Base-by-base conservation (phyloP, 371 early-diverging fungal genomes). In the Apophysomyces variabilis region DNA sequence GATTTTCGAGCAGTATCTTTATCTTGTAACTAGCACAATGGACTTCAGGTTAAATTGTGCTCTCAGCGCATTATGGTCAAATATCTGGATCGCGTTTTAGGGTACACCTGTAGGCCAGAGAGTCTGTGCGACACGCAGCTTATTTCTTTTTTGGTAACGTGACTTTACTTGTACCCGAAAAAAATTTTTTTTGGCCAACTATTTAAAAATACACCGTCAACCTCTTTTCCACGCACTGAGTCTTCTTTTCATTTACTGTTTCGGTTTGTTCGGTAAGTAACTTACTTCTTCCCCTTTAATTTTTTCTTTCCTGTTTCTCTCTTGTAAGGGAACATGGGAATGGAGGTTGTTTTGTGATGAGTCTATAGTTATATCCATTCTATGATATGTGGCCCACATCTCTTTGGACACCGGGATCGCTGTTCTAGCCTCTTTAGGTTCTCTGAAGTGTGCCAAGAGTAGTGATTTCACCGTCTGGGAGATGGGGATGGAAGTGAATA, bases 291-390 rank as follows among this genome's bases (percentile, higher is more conserved):
- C 32, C 32, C 32, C 32, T 26, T 26, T 44, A 35, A 13, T 61
- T 43, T 62, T 37, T 26, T 16, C n/a, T 32, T 46, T 46, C 4
- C 12, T 44, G 11, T 43, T 13, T 46, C 43, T 3, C 39, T 43
- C 35, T 61, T 21, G 18, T 5, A 16, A 50, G 9, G 21, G 21
- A n/a, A 13, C 46, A 45, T 45, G 32, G 54, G 21, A 16, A 4
- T 21, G 21, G 54, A 26, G n/a, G 21, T 21, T 21, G 21, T 21
- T 50, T 50, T 21, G 58, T 68, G 75, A 75, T 78, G 78, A 78
- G 46, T 71, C 47, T 58, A 43, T 65, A 78, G 79, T 78, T 78
- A 73, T 68, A 78, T 78, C 79, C 79, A 78, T 78, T 78, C 79
- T 75, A 78, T 78, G 79, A 78, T 76, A 12, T 38, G 76, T 61